These are phyloP conservation scores for Botrytis elliptica DNA, from an alignment of 2,329 filamentous ascomycete genomes.

Conservation along the genomic window DNA sequence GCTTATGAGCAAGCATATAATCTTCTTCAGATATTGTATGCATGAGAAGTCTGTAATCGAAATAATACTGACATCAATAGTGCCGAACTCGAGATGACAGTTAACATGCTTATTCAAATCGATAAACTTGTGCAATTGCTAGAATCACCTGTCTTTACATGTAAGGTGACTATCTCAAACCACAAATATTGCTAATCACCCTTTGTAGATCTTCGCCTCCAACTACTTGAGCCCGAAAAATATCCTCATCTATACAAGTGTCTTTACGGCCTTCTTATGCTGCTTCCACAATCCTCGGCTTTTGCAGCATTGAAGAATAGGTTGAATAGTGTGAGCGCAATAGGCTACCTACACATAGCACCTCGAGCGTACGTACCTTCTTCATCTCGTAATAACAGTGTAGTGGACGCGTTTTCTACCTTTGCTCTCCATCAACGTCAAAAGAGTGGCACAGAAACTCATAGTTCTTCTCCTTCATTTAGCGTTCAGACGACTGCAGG, in stretches of 20 bases:
- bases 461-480: slow-evolving; percentile 36
- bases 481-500: slow-evolving; percentile 49
- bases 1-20: slow-evolving; percentile 98
- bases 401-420: slow-evolving; percentile 38
- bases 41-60: neutral
- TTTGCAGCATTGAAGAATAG: slow-evolving; percentile 96
- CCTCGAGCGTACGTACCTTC: slow-evolving; percentile 67
- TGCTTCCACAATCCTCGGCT: slow-evolving; percentile 94
- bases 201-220: slow-evolving; percentile 77
- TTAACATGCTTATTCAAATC: slow-evolving; percentile 97
- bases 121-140: slow-evolving; percentile 96
- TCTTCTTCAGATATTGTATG: slow-evolving; percentile 86
- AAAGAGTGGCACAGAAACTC: slow-evolving; percentile 37
- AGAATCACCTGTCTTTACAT: slow-evolving; percentile 97
- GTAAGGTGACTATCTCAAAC: slow-evolving; percentile 51
- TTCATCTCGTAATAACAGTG: slow-evolving; percentile 40
- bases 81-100: slow-evolving; percentile 96
- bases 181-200: slow-evolving; percentile 25
- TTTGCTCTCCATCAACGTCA: slow-evolving; percentile 38
- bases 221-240: slow-evolving; percentile 91
- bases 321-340: slow-evolving; percentile 94
- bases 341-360: slow-evolving; percentile 87
- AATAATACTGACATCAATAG: slow-evolving; percentile 48
- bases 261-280: slow-evolving; percentile 94
- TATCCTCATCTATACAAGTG: slow-evolving; percentile 97